Conservation (phyloP, 1,284 basidiomycete species). For the Calocybe gambosa region DNA sequence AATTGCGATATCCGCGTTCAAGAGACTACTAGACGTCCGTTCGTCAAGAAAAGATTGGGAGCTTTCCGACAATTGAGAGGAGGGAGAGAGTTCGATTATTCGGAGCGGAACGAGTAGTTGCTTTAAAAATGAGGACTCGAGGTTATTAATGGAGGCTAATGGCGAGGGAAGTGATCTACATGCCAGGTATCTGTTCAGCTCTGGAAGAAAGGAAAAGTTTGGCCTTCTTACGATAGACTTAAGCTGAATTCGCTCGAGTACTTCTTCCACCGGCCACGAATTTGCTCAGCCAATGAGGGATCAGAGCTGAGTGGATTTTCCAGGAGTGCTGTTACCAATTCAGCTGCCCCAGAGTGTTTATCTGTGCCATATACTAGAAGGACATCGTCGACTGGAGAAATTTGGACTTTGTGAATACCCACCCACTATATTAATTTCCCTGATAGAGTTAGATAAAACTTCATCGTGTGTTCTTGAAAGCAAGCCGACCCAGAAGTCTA, state of each 20-base stretch:
- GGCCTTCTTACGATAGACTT: slow-evolving; percentile 35
- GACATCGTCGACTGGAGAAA: not conserved
- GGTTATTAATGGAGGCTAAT: slow-evolving; percentile 16
- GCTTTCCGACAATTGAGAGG: slow-evolving; percentile 17
- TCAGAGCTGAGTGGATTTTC: slow-evolving; percentile 59
- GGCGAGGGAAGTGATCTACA: slow-evolving; percentile 14
- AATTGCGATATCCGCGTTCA: slow-evolving; percentile 52
- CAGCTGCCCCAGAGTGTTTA: slow-evolving; percentile 41
- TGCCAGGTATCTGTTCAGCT: not conserved
- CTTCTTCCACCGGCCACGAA: slow-evolving; percentile 42
- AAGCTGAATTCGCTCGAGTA: slow-evolving; percentile 20
- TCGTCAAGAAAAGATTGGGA: slow-evolving; percentile 14
- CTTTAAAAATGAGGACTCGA: slow-evolving; percentile 48
- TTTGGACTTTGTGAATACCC: slow-evolving; percentile 16
- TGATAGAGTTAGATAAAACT: slow-evolving; percentile 23
- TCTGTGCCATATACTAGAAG: slow-evolving; percentile 45
- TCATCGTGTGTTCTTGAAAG: slow-evolving; percentile 30
- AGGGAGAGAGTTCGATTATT: slow-evolving; percentile 37
- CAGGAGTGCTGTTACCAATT: slow-evolving; percentile 62
- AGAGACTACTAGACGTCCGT: slow-evolving; percentile 25
- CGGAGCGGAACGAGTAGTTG: slow-evolving; percentile 45
- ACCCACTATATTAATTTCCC: slow-evolving; percentile 43
- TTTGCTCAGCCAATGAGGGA: slow-evolving; percentile 29
- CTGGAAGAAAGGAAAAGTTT: not conserved
- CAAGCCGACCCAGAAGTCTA: slow-evolving; percentile 35